These are phyloP conservation scores for Colletotrichum orbiculare DNA, from an alignment of 2,329 filamentous ascomycete genomes.

Conservation along the genomic window DNA sequence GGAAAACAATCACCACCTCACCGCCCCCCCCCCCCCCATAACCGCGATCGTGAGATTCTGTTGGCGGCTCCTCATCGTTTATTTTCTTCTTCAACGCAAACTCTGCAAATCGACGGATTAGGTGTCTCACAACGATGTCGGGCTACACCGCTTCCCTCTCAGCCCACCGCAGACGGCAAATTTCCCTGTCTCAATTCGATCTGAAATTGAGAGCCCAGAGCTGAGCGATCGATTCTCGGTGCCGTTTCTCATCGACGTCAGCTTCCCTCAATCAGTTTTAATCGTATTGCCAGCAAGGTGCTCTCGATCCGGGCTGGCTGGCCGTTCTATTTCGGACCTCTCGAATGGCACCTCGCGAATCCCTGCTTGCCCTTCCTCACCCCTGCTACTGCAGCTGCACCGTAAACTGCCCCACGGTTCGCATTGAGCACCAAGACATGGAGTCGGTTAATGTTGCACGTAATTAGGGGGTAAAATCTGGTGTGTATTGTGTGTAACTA, in stretches of 20 bases:
- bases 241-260: not conserved
- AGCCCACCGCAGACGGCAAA: not conserved
- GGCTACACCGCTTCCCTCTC: too few species aligned
- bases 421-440: constrained; percentile 16
- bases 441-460: too few species aligned
- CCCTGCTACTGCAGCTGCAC: constrained; percentile 18
- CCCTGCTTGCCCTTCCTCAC: not conserved
- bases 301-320: not conserved
- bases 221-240: not conserved
- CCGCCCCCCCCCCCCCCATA: not conserved
- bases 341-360: constrained; percentile 16
- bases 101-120: not conserved
- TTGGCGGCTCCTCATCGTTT: not conserved
- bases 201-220: not conserved
- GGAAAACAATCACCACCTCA: constrained; percentile 5
- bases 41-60: too few species aligned
- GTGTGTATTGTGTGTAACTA: too few species aligned
- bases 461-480: too few species aligned
- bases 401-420: constrained; percentile 2
- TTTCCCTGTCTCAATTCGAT: not conserved
- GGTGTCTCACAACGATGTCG: not conserved
- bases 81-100: constrained; percentile 16
- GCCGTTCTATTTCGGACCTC: constrained; percentile 27
- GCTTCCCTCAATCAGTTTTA: not conserved
- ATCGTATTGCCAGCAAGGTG: not conserved